Base-by-base conservation (phyloP, 371 early-diverging fungal genomes). In the Mucor irregularis region DNA sequence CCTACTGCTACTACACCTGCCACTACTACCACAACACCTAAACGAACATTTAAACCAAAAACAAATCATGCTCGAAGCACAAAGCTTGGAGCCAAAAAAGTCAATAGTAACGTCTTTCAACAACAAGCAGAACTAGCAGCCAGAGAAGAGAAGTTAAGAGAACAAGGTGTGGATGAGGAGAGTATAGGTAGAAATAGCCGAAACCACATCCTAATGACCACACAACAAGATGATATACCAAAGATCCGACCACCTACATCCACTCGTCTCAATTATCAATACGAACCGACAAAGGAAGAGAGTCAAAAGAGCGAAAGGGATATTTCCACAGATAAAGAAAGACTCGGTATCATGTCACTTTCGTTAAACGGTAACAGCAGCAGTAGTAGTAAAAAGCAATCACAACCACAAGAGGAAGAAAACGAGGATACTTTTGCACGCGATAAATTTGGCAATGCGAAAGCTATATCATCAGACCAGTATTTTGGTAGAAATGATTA, bases 391-490 rank as follows among this genome's bases (percentile, higher is more conserved):
- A 8, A 10, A n/a, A n/a, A n/a, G n/a, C n/a, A n/a, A n/a, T n/a
- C n/a, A n/a, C n/a, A n/a, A n/a, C n/a, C n/a, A n/a, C n/a, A 40
- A 34, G 52, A 46, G 17, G 46, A 50, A 6, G 40, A 39, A 7
- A 16, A 31, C 2, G 59, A 64, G 5, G 83, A 75, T 29, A 38
- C 45, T 21, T 64, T 44, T 55, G 86, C 86, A 11, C 76, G 81
- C 31, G 81, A 83, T 28, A 79, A 78, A 56, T 95, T 95, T 70
- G 86, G 84, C 4, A 73, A 62, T 48, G 91, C 91, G 28, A 93
- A 91, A 63, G 74, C 88, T 11, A 92, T 95, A 50, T 90, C 90
- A 3, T 87, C 90, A 1, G 94, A 94, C 61, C 91, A 92, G 74
- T 96, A 89, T 72, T 95, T 96, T 81, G 87, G 84, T 7, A 82